Evolutionary conservation across 2,329 filamentous ascomycete genomes (phyloP), one percentile per base, ranked within the genome.

Genomic region (Plenodomus biglobosus): DNA sequence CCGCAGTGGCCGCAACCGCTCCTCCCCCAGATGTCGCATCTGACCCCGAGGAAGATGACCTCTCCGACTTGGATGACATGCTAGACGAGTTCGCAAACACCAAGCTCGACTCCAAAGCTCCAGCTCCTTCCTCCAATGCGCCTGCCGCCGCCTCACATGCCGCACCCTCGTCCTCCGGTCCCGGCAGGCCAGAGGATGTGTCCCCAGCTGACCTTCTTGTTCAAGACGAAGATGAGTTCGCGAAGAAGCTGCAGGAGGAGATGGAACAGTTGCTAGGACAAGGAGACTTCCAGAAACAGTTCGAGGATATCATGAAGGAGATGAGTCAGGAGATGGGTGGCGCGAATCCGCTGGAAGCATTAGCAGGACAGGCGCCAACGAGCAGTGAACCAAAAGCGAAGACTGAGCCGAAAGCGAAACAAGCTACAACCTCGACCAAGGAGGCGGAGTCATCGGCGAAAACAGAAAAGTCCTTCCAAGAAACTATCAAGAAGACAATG

Each of bases 21-120:
- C 52, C 59, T 53, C 56, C 58, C 35, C 50, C 58, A 39, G 72
- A 73, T 37, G 65, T 70, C 58, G 85, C 87, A 15, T 86, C 91
- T 17, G 92, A 96, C 64, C 92, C 92, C 6, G 92, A 97, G 58
- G 92, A 95, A 73, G 94, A 94, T 72, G 89, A 94, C 60, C 76
- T 94, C 17, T 89, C 96, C 65, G 94, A 97, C 65, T 78, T 99
- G 38, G 94, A 99, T 73, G 92, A 97, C 62, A 87, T 97, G 73
- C 85, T 99, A 20, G 90, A 96, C 68, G 88, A 96, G 56, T 99
- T 99, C 74, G 85, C 86, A 36, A 75, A 86, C 21, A 78, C 80
- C 42, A 84, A 85, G 58, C 62, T 85, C 49, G 76, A 82, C 58
- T 66, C 73, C 60, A 80, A 77, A 68, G 65, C 70, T 38, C 57